Base-by-base conservation (phyloP, 2,329 filamentous ascomycete genomes). In the Cytospora paraplurivora region DNA sequence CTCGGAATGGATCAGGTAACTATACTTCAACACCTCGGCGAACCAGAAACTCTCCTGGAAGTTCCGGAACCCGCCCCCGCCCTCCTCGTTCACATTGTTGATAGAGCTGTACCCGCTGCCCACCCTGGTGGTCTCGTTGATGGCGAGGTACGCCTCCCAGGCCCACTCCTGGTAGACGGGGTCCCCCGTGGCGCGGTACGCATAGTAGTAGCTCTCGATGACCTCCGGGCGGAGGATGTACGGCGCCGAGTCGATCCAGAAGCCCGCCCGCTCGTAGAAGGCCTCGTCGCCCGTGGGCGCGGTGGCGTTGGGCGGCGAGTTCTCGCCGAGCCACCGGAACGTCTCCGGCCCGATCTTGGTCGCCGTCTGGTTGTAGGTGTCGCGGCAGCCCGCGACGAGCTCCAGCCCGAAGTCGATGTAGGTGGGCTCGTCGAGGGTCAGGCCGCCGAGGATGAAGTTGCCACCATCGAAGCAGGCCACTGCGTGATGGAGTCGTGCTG, bases 1-100 rank as follows among this genome's bases (percentile, higher is more conserved):
- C 65, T 76, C 78, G 0, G 84, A 81, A 72, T 87, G 86, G 64
- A 91, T 90, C 69, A 96, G 74, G 76, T 91, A 96, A 62, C 84
- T 79, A 74, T 96, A 96, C 81, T 96, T 96, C 74, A 96, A 73
- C 67, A 93, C 89, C 79, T 96, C 92, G 0, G 92, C 92, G 74
- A 96, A 92, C 79, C 90, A 88, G 78, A 95, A 96, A 70, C 89
- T 93, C 77, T 96, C 91, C 81, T 94, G 90, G 73, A 89, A 88
- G 73, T 96, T 85, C 50, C 76, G 75, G 64, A 83, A 86, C 0
- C 76, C 75, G 1, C 89, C 90, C 11, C 90, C 91, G 35, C 79
- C 80, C 4, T 71, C 69, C 3, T 76, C 77, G 68, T 90, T 91
- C 53, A 96, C 90, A 72, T 96, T 75, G 0, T 70, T 73, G 62